A percentile compares a stretch with the other conserved stretches of the same genome.
Evolutionary conservation across 352 stramenopile genomes (phyloP).

Genomic region (Phytophthora melonis): DNA sequence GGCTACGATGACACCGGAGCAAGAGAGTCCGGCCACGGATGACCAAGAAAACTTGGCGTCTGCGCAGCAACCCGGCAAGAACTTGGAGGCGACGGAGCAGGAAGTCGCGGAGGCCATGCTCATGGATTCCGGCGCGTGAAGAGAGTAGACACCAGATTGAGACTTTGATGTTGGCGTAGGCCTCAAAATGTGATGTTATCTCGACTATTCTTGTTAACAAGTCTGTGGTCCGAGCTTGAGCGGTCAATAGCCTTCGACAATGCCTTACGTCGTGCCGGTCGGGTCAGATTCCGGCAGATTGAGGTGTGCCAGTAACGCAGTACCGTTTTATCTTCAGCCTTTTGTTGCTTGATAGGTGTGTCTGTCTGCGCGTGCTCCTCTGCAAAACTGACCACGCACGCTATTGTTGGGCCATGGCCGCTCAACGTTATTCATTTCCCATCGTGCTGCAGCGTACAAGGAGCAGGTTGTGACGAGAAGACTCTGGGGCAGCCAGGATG

Average conservation of each 20-base stretch:
- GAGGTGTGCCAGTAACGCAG: not conserved
- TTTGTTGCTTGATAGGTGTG: slow-evolving; percentile 16
- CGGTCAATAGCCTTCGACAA: no score
- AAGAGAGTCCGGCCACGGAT: not conserved
- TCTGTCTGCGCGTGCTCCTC: not conserved
- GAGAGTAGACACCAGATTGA: no score
- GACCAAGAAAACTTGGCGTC: not conserved
- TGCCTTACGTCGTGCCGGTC: no score
- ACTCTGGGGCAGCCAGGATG: slow-evolving; percentile 38
- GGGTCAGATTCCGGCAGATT: not conserved
- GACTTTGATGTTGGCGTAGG: no score
- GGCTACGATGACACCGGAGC: not conserved
- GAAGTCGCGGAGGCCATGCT: not conserved
- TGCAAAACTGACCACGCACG: slow-evolving; percentile 35
- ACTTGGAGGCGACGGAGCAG: not conserved
- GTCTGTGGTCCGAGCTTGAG: no score
- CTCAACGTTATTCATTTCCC: slow-evolving; percentile 31
- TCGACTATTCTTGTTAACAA: no score
- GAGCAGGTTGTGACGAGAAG: not conserved
- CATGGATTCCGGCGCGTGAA: not conserved
- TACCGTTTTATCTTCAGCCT: slow-evolving; percentile 1
- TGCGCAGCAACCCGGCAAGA: not conserved
- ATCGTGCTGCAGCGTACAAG: slow-evolving; percentile 11
- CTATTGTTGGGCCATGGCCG: slow-evolving; percentile 29
- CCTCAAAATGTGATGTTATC: no score